Base-by-base conservation (phyloP, 345 rosid species). In the Odontarrhena argentea region DNA sequence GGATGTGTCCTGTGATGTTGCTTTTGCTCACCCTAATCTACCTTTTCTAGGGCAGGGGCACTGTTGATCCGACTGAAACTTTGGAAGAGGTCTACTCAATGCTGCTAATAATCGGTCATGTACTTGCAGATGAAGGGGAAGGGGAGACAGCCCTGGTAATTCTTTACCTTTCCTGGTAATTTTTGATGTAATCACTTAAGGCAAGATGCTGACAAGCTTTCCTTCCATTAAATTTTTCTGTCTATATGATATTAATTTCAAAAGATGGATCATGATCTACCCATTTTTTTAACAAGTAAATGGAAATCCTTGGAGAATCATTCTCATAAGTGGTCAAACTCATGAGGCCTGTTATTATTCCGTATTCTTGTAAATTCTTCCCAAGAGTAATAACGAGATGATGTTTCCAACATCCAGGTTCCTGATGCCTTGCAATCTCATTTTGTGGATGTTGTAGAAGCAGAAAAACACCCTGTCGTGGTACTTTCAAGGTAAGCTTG, bases 81-180 rank as follows among this genome's bases (percentile, higher is more conserved):
- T 69, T 94, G 83, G 99, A 94, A 76, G 99, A 94, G 80, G 82
- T 88, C 53, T 94, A 88, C 79, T 91, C 96, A 11, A 79, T 94
- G 76, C 76, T 91, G 76, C 71, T 94, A 47, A 83, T 94, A 77
- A 80, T 78, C 35, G 99, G 99, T 67, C 97, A 94, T 79, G 86
- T 94, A 60, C 91, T 94, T 79, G 97, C 95, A 46, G 99, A 94
- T 80, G 99, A 94, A 82, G 96, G 97, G 67, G 97, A 94, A 70
- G 97, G 99, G 66, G 99, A 94, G 80, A 94, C 97, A 6, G 97
- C 99, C 58, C 58, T 94, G 97, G 99, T 94, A 86, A 58, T 28
- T 74, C 12, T 37, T 70, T 73, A 30, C 28, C 25, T 71, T 69
- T 55, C 49, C 48, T 52, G 66, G 66, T 68, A 12, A 67, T 50